Evolutionary conservation across 768 basidiomycete genomes (phyloP).

Genomic region (Polyporus arcularius): DNA sequence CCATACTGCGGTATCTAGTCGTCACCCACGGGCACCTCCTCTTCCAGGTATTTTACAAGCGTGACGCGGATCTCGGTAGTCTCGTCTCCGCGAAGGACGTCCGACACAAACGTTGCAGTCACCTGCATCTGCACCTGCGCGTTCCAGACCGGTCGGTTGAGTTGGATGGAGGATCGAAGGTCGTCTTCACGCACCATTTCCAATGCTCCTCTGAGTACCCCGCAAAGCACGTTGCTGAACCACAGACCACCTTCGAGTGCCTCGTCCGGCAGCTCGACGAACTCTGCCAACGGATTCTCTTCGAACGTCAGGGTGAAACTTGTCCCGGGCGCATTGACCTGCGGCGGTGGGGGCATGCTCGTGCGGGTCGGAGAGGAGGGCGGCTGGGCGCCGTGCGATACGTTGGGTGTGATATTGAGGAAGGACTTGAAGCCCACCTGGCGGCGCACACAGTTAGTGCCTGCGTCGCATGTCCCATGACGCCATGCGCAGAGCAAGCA

Average conservation of each 20-base stretch:
- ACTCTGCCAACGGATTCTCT: slow-evolving; percentile 95
- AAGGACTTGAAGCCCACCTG: slow-evolving; percentile 99
- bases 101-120: slow-evolving; percentile 84
- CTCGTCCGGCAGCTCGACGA: slow-evolving; percentile 95
- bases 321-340: slow-evolving; percentile 47
- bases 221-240: slow-evolving; percentile 96
- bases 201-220: slow-evolving; percentile 87
- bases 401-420: slow-evolving; percentile 84
- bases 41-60: slow-evolving; percentile 89
- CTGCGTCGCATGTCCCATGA: not conserved
- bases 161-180: slow-evolving; percentile 12
- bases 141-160: not conserved
- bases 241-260: slow-evolving; percentile 90
- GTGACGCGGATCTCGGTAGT: slow-evolving; percentile 91
- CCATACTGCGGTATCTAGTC: slow-evolving; percentile 51
- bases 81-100: slow-evolving; percentile 91
- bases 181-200: slow-evolving; percentile 75
- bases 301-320: slow-evolving; percentile 86
- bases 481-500: not conserved
- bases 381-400: slow-evolving; percentile 67
- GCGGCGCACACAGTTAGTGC: not conserved
- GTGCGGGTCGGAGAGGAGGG: slow-evolving; percentile 45
- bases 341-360: slow-evolving; percentile 32
- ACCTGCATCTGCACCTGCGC: slow-evolving; percentile 94
- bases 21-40: slow-evolving; percentile 92